Percentiles rank a stretch among this genome's conserved stretches.
Conservation (phyloP, 2,329 filamentous ascomycete genomes). For the Pyrenochaeta sp. region DNA sequence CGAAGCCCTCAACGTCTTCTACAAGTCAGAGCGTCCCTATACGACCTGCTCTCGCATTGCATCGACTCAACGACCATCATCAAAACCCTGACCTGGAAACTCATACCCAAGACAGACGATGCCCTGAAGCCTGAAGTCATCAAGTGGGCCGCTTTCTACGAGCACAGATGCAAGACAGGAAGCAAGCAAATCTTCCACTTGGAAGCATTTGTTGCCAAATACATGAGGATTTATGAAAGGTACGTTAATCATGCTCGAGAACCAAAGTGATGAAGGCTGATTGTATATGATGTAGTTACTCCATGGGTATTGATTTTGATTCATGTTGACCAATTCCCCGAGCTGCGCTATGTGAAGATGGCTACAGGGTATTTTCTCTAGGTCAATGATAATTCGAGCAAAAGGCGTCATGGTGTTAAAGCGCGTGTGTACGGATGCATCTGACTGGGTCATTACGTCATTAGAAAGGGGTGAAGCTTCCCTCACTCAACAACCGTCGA, state of each 20-base stretch:
- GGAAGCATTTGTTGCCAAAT: slow-evolving; percentile 97
- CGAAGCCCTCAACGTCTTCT: slow-evolving; percentile 89
- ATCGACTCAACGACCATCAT: slow-evolving; percentile 94
- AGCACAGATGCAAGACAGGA: slow-evolving; percentile 90
- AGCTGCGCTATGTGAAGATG: too few species aligned
- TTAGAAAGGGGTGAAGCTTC: slow-evolving; percentile 12
- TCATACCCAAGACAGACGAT: slow-evolving; percentile 87
- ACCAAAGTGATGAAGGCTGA: background rate
- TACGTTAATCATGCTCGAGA: slow-evolving; percentile 53
- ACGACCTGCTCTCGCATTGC: slow-evolving; percentile 95
- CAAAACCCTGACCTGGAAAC: slow-evolving; percentile 93
- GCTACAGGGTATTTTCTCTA: too few species aligned
- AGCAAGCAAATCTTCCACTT: slow-evolving; percentile 97
- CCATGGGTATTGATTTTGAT: slow-evolving; percentile 74
- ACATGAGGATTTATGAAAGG: slow-evolving; percentile 96
- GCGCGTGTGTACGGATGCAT: slow-evolving; percentile 19
- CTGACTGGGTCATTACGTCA: slow-evolving; percentile 23
- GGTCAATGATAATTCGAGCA: background rate
- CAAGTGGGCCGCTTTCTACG: slow-evolving; percentile 96
- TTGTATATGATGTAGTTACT: slow-evolving; percentile 46
- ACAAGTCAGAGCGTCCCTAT: slow-evolving; percentile 90
- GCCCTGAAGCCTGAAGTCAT: slow-evolving; percentile 89
- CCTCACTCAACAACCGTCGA: too few species aligned
- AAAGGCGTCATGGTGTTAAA: slow-evolving; percentile 25
- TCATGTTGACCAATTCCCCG: too few species aligned